Percentiles rank a stretch among this genome's conserved stretches.
Conservation (phyloP, 768 basidiomycete species). For the Butyriboletus loyo region DNA sequence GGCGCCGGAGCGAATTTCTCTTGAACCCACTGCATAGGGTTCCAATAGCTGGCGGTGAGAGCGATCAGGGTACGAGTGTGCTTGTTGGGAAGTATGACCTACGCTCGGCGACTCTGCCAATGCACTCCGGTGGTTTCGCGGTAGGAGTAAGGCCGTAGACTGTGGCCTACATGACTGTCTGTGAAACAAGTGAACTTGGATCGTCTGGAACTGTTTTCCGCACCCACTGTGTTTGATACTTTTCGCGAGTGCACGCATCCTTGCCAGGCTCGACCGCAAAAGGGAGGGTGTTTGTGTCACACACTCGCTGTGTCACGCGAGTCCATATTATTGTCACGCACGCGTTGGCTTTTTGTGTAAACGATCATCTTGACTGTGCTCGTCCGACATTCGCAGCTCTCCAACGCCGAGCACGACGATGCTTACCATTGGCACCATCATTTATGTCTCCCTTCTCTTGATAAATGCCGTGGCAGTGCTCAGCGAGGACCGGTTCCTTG, state of each 20-base stretch:
- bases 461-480: slow-evolving; percentile 94
- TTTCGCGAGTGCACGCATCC: slow-evolving; percentile 28
- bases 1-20: slow-evolving; percentile 52
- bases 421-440: slow-evolving; percentile 64
- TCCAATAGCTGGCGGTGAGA: slow-evolving; percentile 43
- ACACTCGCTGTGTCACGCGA: slow-evolving; percentile 11
- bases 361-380: neutral
- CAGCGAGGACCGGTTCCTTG: slow-evolving; percentile 94
- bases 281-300: slow-evolving; percentile 19
- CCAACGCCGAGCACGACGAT: slow-evolving; percentile 34
- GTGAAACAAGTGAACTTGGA: neutral
- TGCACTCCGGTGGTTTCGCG: slow-evolving; percentile 23
- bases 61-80: neutral
- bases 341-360: neutral
- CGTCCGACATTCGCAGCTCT: neutral
- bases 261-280: neutral
- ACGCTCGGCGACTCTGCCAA: slow-evolving; percentile 45
- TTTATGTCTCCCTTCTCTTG: slow-evolving; percentile 85
- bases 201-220: neutral
- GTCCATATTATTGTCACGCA: slow-evolving; percentile 12
- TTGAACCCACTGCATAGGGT: slow-evolving; percentile 62
- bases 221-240: slow-evolving; percentile 26
- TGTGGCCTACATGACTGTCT: slow-evolving; percentile 13
- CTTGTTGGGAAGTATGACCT: slow-evolving; percentile 19
- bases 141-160: slow-evolving; percentile 8